phyloP scores from a whole-genome alignment of 1,284 basidiomycete genomes.

The Phellinidium pouzarii region DNA sequence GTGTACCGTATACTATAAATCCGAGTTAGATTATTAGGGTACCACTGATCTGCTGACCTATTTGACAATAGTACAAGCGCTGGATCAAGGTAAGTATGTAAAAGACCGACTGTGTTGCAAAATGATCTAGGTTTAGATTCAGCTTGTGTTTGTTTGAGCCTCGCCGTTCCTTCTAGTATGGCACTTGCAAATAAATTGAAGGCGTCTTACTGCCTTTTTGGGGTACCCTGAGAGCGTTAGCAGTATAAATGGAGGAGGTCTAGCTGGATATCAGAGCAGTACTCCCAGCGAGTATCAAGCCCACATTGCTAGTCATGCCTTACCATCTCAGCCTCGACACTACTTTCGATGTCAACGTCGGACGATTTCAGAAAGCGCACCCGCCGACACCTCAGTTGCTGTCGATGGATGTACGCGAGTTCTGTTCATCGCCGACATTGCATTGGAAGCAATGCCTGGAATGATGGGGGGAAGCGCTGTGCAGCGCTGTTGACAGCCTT shows the following conservation, averaged over 20 bases:
- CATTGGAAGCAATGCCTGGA: slow-evolving; percentile 11
- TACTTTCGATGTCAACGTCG: slow-evolving; percentile 10
- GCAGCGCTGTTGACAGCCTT: background rate
- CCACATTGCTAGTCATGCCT: background rate
- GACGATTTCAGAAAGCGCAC: background rate
- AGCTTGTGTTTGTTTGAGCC: background rate
- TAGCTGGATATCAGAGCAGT: background rate
- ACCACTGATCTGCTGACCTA: background rate
- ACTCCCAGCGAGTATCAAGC: background rate
- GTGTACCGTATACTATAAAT: background rate
- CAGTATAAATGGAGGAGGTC: background rate
- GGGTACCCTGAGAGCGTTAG: background rate
- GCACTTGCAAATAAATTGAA: background rate
- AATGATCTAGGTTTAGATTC: background rate
- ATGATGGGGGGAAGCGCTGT: background rate
- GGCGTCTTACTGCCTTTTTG: background rate
- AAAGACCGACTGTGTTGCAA: background rate
- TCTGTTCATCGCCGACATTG: slow-evolving; percentile 20
- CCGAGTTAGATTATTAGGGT: background rate
- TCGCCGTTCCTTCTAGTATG: background rate
- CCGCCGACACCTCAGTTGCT: background rate
- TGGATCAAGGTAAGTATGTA: background rate
- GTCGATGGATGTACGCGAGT: background rate
- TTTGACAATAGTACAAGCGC: background rate
- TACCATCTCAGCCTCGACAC: background rate